Evolutionary conservation across 2,329 filamentous ascomycete genomes (phyloP), one percentile per base, ranked within the genome.

Genomic region (Pseudogymnoascus destructans): DNA sequence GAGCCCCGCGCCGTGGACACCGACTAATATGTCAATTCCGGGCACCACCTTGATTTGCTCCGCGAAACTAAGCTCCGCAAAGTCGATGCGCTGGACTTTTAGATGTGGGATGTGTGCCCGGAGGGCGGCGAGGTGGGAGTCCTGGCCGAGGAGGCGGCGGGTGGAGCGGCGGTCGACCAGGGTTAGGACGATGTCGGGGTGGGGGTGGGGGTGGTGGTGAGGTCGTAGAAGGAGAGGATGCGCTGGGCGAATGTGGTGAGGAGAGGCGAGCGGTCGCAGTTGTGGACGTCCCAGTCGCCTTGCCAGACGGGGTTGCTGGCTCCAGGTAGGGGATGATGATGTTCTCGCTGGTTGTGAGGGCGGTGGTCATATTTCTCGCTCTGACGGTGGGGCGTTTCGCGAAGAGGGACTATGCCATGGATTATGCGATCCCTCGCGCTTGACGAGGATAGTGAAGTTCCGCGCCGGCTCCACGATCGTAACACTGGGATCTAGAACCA

Each of bases 271-370:
- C 25, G 23, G 9, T 17, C 21, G 58, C 68, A 70, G 15, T 59
- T 35, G 17, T 61, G 60, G n/a, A 56, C 11, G 13, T 63, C 56
- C 67, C 66, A 70, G 59, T 70, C 64, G 25, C 61, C 64, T 49
- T 67, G 64, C 67, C 67, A 70, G 2, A 66, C 54, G 1, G 68
- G 67, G 49, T 67, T 70, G 38, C 62, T 63, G 0, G 58, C 65
- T 8, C 68, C 68, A 1, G 67, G 58, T 1, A 70, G 55, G 2
- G 66, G 19, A 70, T 42, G 23, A 69, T 65, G n/a, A 59, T 62
- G 19, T 38, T 62, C 60, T 17, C 61, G 21, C 32, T n/a, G 19
- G 21, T 27, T 23, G 42, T 49, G 11, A 21, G 21, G n/a, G n/a
- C 35, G n/a, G 35, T 36, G n/a, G 35, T 36, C n/a, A 36, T 36